Conservation (phyloP, 2,329 filamentous ascomycete species). For the Pestalotiopsis sp. region DNA sequence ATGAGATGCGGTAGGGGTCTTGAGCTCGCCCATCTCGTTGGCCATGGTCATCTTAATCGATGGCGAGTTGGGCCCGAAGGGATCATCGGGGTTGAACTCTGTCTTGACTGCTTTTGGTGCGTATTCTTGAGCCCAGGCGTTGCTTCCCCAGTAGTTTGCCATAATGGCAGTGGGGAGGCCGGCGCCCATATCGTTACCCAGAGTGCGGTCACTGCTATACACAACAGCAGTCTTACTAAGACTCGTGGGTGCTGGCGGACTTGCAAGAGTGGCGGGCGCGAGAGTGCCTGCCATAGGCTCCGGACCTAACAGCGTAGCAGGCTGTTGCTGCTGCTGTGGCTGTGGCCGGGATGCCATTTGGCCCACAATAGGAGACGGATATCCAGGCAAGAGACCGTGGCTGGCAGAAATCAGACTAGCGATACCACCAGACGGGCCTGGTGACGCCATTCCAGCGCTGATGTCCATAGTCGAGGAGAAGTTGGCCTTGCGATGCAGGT, state of each 20-base stretch:
- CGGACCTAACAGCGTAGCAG: slow-evolving; percentile 39
- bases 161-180: slow-evolving; percentile 82
- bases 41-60: slow-evolving; percentile 34
- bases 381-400: slow-evolving; percentile 74
- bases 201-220: slow-evolving; percentile 75
- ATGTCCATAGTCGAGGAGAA: slow-evolving; percentile 50
- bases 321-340: slow-evolving; percentile 30
- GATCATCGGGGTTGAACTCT: slow-evolving; percentile 33
- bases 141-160: slow-evolving; percentile 93
- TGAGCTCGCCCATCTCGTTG: slow-evolving; percentile 28
- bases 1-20: slow-evolving; percentile 33
- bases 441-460: slow-evolving; percentile 40
- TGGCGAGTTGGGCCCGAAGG: slow-evolving; percentile 39
- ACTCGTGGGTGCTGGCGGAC: slow-evolving; percentile 80
- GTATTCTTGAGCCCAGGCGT: slow-evolving; percentile 63
- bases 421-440: slow-evolving; percentile 65
- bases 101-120: slow-evolving; percentile 24
- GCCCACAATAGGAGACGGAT: slow-evolving; percentile 33
- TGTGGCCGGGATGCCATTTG: slow-evolving; percentile 17
- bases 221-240: slow-evolving; percentile 85
- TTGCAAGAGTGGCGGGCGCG: slow-evolving; percentile 81
- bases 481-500: slow-evolving; percentile 80
- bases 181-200: slow-evolving; percentile 67
- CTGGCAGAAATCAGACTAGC: slow-evolving; percentile 85
- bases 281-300: slow-evolving; percentile 64